Base-by-base conservation (phyloP, 2,329 filamentous ascomycete species). In the Hymenoscyphus repandus region DNA sequence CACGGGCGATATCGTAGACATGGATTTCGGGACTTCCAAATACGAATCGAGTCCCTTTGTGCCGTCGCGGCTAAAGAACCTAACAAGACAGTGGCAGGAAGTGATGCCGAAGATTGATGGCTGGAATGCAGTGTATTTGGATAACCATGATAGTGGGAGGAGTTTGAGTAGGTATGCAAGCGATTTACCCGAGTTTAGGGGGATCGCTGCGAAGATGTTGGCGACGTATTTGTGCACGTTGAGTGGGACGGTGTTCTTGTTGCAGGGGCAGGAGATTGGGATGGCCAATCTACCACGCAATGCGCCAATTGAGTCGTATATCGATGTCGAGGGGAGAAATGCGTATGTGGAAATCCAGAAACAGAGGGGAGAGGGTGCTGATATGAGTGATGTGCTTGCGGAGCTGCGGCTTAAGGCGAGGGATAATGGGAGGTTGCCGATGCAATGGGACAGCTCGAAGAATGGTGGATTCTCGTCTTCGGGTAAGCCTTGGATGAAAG, bases 361-460 rank as follows among this genome's bases (percentile, higher is more conserved):
- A 18, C 30, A 32, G 11, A 13, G 42, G n/a, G 42, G 42, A 9
- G 66, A 63, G 42, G 62, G 67, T 44, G 68, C 67, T 44, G 66
- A 63, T 39, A 62, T 69, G 39, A 61, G 66, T 17, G 60, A 64
- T 15, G 73, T 59, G 52, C 69, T 66, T 66, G 58, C 72, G 58
- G 70, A 77, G 9, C 69, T 82, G 58, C 75, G 77, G 55, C 69
- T 74, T 56, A 79, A 79, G 62, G 79, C 75, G 7, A 64, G 85
- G 13, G 86, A 90, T 66, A 85, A 89, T 64, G 80, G 79, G 10
- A 75, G 85, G 36, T 79, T 82, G 1, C 85, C 85, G 0, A 82
- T 89, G 65, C 84, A 88, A 62, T 89, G 85, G 85, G 74, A 80
- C 55, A 61, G 66, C 13, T 70, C 68, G 1, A 63, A 69, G 0